A percentile compares a stretch with the other conserved stretches of the same genome.
Conservation (phyloP, 495 filamentous ascomycete species). For the Trichocladium uniseriatum region DNA sequence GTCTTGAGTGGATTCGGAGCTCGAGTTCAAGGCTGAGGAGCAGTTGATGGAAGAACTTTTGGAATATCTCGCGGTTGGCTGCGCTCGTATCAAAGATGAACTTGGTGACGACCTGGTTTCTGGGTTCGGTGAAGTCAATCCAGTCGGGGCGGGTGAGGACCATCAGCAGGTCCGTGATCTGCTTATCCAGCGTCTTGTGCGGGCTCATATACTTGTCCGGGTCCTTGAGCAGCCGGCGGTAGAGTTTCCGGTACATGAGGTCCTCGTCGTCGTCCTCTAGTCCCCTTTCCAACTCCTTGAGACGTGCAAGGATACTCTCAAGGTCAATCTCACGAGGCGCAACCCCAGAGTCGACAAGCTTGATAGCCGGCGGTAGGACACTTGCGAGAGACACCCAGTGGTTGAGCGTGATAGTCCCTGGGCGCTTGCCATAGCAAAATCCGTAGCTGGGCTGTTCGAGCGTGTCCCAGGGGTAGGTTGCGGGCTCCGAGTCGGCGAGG, state of each 20-base stretch:
- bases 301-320: slow-evolving; percentile 42
- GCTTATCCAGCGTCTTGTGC: slow-evolving; percentile 50
- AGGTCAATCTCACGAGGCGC: slow-evolving; percentile 46
- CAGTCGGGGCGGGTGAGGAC: slow-evolving; percentile 52
- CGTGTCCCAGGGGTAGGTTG: slow-evolving; percentile 50
- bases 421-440: slow-evolving; percentile 47
- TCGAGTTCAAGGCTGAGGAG: slow-evolving; percentile 60
- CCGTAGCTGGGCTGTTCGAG: slow-evolving; percentile 57
- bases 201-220: slow-evolving; percentile 42
- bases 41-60: slow-evolving; percentile 64
- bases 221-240: slow-evolving; percentile 42
- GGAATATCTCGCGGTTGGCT: slow-evolving; percentile 35
- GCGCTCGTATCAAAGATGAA: slow-evolving; percentile 40
- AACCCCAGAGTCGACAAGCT: slow-evolving; percentile 41
- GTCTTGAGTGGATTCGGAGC: slow-evolving; percentile 47
- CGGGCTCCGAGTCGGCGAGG: slow-evolving; percentile 28
- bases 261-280: slow-evolving; percentile 49
- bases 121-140: slow-evolving; percentile 56
- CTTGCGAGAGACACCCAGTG: slow-evolving; percentile 46
- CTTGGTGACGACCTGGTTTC: slow-evolving; percentile 54
- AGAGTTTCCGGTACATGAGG: slow-evolving; percentile 45
- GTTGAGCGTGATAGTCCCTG: slow-evolving; percentile 54
- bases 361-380: slow-evolving; percentile 36
- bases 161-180: slow-evolving; percentile 58
- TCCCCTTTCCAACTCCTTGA: slow-evolving; percentile 46